These are phyloP conservation scores for Parmales sp. DNA, from an alignment of 108 stramenopile genomes.

Conservation along the genomic window DNA sequence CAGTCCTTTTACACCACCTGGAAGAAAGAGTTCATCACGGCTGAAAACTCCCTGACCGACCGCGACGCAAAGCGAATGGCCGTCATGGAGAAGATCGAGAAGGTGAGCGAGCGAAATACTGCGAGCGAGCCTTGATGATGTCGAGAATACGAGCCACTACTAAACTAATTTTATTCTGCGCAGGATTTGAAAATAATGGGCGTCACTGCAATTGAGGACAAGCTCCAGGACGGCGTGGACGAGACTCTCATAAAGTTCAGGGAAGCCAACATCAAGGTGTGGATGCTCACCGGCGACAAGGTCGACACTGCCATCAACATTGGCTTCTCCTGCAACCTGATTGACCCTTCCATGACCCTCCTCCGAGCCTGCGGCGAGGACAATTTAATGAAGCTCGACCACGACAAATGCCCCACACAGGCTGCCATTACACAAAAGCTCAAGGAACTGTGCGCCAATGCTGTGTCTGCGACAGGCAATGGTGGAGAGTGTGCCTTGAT, in stretches of 20 bases:
- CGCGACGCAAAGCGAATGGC: slow-evolving; percentile 15
- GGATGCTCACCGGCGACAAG: slow-evolving; percentile 60
- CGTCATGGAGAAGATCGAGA: slow-evolving; percentile 24
- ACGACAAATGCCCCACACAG: slow-evolving; percentile 6
- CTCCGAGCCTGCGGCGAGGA: slow-evolving; percentile 5
- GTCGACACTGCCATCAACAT: slow-evolving; percentile 56
- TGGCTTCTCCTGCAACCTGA: slow-evolving; percentile 34
- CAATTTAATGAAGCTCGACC: not conserved
- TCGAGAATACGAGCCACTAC: too few species aligned
- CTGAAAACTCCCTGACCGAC: slow-evolving; percentile 11
- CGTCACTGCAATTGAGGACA: slow-evolving; percentile 57
- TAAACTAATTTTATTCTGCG: too few species aligned
- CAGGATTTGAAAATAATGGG: slow-evolving; percentile 37
- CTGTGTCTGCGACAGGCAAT: not conserved
- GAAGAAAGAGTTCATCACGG: slow-evolving; percentile 10
- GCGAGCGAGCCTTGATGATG: too few species aligned
- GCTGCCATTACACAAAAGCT: not conserved
- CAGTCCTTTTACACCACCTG: slow-evolving; percentile 15
- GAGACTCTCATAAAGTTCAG: slow-evolving; percentile 30
- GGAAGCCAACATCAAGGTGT: slow-evolving; percentile 34
- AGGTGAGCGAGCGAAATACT: too few species aligned
- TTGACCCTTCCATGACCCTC: slow-evolving; percentile 14
- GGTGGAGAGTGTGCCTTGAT: not conserved
- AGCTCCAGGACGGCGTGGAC: slow-evolving; percentile 51
- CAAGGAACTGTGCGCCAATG: not conserved